A percentile compares a stretch with the other conserved stretches of the same genome.
Conservation (phyloP, 345 rosid species). For the Eucalyptus dawsonii region DNA sequence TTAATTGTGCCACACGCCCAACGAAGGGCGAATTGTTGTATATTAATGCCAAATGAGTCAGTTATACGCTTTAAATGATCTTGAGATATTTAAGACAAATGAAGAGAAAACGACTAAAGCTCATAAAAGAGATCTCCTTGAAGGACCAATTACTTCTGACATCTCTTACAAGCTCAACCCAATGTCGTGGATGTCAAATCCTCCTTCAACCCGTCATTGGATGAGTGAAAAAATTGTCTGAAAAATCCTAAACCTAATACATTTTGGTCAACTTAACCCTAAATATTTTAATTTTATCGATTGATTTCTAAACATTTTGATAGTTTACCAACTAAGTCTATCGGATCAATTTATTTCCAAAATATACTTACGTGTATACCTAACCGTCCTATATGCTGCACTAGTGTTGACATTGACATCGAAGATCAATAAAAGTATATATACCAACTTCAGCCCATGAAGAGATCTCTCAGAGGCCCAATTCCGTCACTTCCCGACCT, state of each 20-base stretch:
- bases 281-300: too few relatives aligned
- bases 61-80: too few relatives aligned
- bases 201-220: too few relatives aligned
- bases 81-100: not conserved
- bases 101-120: not conserved
- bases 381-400: too few relatives aligned
- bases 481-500: not conserved
- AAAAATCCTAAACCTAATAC: too few relatives aligned
- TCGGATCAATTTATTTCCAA: accelerated
- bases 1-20: not conserved
- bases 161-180: not conserved
- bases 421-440: too few relatives aligned
- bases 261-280: too few relatives aligned
- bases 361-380: too few relatives aligned
- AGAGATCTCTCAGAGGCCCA: not conserved
- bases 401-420: too few relatives aligned
- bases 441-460: not conserved
- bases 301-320: too few relatives aligned
- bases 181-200: too few relatives aligned
- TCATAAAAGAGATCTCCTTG: not conserved
- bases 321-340: too few relatives aligned
- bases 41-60: not conserved
- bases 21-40: not conserved
- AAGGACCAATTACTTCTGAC: not conserved
- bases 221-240: accelerated